Percentiles rank a stretch among this genome's conserved stretches.
Conservation (phyloP, 805 yeast genomes). For the Candida railenensis region DNA sequence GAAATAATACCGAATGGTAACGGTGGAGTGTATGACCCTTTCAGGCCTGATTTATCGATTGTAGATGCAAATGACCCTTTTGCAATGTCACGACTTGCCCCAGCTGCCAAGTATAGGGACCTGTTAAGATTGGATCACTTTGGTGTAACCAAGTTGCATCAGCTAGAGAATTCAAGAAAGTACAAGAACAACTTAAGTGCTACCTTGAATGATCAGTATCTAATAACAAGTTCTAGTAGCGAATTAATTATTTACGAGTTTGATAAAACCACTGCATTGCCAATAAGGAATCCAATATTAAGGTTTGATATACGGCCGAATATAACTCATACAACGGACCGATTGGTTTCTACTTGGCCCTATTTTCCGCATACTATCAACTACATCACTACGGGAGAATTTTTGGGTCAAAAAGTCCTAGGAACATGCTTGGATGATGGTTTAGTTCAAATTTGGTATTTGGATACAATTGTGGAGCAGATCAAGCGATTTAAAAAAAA, state of each 20-base stretch:
- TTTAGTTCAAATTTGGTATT: constrained; percentile 35
- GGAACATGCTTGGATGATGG: constrained; percentile 60
- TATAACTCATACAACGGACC: constrained; percentile 38
- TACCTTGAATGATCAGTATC: constrained; percentile 17
- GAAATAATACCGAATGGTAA: constrained; percentile 4
- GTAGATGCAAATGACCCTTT: constrained; percentile 14
- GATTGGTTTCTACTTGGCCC: constrained; percentile 50
- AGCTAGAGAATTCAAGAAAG: constrained; percentile 26
- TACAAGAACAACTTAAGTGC: constrained; percentile 42
- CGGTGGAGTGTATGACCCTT: constrained; percentile 14
- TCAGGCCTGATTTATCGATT: constrained; percentile 9
- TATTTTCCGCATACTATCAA: constrained; percentile 58
- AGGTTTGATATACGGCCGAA: constrained; percentile 43
- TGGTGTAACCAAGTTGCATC: constrained; percentile 18
- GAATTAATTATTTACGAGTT: constrained; percentile 33
- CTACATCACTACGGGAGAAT: constrained; percentile 37
- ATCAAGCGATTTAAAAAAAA: constrained; percentile 2
- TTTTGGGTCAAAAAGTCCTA: constrained; percentile 42
- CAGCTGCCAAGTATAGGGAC: constrained; percentile 38
- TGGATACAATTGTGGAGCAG: constrained; percentile 22
- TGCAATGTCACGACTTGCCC: constrained; percentile 23
- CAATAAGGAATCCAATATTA: constrained; percentile 22
- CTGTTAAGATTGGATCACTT: constrained; percentile 21
- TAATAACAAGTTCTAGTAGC: constrained; percentile 35
- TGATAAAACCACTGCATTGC: constrained; percentile 23